These are phyloP conservation scores for Rhazya stricta DNA, from an alignment of 257 asterid species.

Conservation along the genomic window DNA sequence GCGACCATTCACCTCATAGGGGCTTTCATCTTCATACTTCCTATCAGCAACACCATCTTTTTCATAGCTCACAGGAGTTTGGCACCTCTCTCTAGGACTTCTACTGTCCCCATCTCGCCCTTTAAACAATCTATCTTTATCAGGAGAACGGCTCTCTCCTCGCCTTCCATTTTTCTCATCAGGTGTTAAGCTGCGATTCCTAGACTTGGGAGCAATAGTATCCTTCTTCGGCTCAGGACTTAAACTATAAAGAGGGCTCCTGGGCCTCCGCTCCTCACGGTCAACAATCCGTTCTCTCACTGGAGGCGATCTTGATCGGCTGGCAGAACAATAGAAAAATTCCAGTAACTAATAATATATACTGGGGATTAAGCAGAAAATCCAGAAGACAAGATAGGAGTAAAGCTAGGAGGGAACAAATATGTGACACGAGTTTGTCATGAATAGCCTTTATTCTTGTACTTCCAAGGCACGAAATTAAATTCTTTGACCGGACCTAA, in stretches of 20 bases:
- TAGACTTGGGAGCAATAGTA: constrained; percentile 40
- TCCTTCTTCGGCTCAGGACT: constrained; percentile 49
- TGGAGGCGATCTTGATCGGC: constrained; percentile 88
- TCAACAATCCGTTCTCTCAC: constrained; percentile 52
- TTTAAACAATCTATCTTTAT: constrained; percentile 27
- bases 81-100: constrained; percentile 58
- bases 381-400: not conserved
- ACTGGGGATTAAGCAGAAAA: not conserved
- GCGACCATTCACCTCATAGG: constrained; percentile 49
- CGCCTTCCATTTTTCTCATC: constrained; percentile 40
- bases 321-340: constrained; percentile 20
- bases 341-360: not conserved
- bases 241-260: constrained; percentile 40
- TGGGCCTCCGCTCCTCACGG: constrained; percentile 49
- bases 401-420: not conserved
- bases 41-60: constrained; percentile 37
- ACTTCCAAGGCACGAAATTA: no score
- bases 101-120: constrained; percentile 47
- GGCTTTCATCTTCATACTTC: constrained; percentile 67
- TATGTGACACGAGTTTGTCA: not conserved
- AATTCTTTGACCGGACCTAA: not conserved
- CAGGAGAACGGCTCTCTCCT: constrained; percentile 41
- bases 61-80: constrained; percentile 44
- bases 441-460: not conserved
- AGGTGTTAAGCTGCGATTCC: constrained; percentile 61